Base-by-base conservation (phyloP, 2,329 filamentous ascomycete species). In the Xylaria sp. region DNA sequence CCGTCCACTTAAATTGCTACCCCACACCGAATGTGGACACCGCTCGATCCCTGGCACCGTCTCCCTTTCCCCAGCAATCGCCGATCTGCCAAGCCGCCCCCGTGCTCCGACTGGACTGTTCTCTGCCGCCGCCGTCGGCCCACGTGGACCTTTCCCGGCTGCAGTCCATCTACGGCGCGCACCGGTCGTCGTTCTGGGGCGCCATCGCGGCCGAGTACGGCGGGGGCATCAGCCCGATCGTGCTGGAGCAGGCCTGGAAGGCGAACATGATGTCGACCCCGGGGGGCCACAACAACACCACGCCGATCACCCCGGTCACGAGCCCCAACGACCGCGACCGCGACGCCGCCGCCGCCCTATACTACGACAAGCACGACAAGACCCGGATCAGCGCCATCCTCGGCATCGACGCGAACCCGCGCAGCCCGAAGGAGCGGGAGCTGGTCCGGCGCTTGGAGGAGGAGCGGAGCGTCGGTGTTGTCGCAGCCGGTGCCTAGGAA, bases 191-290 rank as follows among this genome's bases (percentile, higher is more conserved):
- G 7, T 92, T 93, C 74, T 93, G 90, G 89, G 78, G 82, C 29
- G 79, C 82, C 44, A 81, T 93, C 34, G 88, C 89, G 24, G 76
- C 82, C 21, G 88, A 91, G 64, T 92, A 92, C 66, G 88, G 88
- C 48, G 71, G 76, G 13, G 82, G 84, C 29, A 78, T 79, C 1
- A 86, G 83, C 44, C 83, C 88, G 1, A 77, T 79, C 13, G 77
- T 84, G 29, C 77, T 91, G 18, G 88, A 91, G 73, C 85, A 87
- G 67, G 84, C 86, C n/a, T 91, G 88, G 85, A 80, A 78, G 68
- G 74, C 75, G 8, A 78, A 75, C 38, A 66, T 70, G 22, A 73
- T 75, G 63, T 73, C 72, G 69, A 72, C 67, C n/a, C n/a, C n/a
- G 63, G 74, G 71, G 51, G 66, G 60, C 24, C 66, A 66, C 52